Base-by-base conservation (phyloP, 495 filamentous ascomycete genomes). In the Jackrogersella minutella region DNA sequence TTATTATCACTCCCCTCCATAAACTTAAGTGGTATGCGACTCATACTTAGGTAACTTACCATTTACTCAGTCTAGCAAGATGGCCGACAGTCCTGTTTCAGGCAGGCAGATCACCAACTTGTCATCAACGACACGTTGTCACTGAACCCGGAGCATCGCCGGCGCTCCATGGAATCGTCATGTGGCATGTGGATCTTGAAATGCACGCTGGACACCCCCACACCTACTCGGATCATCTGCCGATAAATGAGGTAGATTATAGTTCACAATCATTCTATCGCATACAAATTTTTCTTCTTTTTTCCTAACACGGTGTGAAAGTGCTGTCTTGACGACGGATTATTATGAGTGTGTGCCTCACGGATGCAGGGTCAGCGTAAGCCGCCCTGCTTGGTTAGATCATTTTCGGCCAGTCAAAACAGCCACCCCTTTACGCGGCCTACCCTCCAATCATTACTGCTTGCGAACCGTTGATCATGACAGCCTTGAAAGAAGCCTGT, bases 401-500 rank as follows among this genome's bases (percentile, higher is more conserved):
- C 60, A 70, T 73, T 56, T 64, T 52, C 54, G 54, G 61, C 66
- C 61, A 70, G 63, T 69, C 58, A 71, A 53, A 66, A 52, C 37
- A 70, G 67, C 61, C 66, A 67, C 58, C 53, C 19, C 57, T 53
- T 62, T 40, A 41, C 55, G 69, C 66, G 66, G 66, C 33, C 67
- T 62, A 39, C 67, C 66, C 64, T 68, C 72, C 56, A 73, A 74
- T 70, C 70, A 67, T 52, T 62, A 39, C 64, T 28, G 54, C 36
- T 59, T 58, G 56, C 54, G 60, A 69, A 50, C 47, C 52, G 69
- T 62, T 66, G 61, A 68, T 69, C 61, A 60, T 67, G 67, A 59
- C 72, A 73, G 64, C 72, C 70, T 73, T 68, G 67, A 71, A 49
- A 58, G 58, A 65, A 69, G 50, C 62, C 56, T 70, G 59, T 70